Evolutionary conservation across 1,284 basidiomycete species (phyloP), one percentile per base, ranked within the genome.

Genomic region (Pyrrhoderma noxium): DNA sequence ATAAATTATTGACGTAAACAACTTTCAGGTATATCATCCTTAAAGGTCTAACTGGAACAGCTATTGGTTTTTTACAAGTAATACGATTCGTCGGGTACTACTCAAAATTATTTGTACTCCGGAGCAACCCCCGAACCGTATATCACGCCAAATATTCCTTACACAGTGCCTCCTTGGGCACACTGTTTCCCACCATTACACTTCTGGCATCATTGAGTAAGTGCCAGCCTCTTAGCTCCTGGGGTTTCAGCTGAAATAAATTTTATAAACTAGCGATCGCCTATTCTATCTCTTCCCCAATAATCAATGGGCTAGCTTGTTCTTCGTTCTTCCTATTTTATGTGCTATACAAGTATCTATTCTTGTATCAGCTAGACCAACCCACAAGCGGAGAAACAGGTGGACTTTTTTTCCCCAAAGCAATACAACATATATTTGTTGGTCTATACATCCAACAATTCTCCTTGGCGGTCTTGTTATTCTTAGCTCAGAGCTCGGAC

Each of bases 351-450:
- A 97, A 96, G 70, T 95, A 92, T 62, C 76, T 89, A 21, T 93
- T 90, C 76, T 70, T 88, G 46, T 93, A 83, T 76, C 75, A 79
- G 61, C 80, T 85, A 62, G 85, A 93, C 58, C 85, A 89, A 63
- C 81, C 85, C 11, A 68, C 78, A 0, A 70, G 76, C 3, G 72
- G 70, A 48, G 95, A 99, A 59, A 98, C 95, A 0, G 94, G 93
- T 25, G 95, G 95, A 0, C 67, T 90, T 44, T 98, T 97, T 75
- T 98, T 95, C 75, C 93, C 93, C 45, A 91, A 88, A 69, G 95
- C 95, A 1, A 82, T 99, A 41, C 82, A 87, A 49, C 94, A 97
- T 62, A 65, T 95, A 36, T 96, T 98, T 61, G 89, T 93, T 13
- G 95, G 93, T 3, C 59, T 94, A 62, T 97, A 96, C 65, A 76